Evolutionary conservation across 495 filamentous ascomycete genomes (phyloP), one percentile per base, ranked within the genome.

Genomic region (Aspergillus campestris): DNA sequence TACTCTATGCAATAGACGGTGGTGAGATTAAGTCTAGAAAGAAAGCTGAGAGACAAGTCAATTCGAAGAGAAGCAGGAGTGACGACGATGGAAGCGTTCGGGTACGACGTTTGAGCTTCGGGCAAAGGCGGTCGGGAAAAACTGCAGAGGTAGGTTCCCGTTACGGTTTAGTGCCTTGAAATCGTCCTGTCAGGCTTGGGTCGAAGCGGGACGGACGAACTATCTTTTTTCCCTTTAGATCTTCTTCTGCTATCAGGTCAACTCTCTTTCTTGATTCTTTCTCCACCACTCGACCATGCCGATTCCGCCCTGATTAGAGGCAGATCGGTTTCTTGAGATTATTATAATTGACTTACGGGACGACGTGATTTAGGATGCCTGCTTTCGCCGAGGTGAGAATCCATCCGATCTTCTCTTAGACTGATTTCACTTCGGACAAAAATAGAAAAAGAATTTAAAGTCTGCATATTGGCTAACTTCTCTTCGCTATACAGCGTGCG

Each of bases 101-200:
- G 59, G 52, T 58, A 55, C 61, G 58, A 38, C 47, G 46, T 50
- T 55, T 49, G 59, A 55, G 60, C 56, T 55, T 56, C 45, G 56
- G 51, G 49, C 57, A 61, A 70, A 69, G 64, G 66, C 67, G 66
- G 64, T 72, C 66, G 66, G 67, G 51, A 63, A 55, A 57, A 62
- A 24, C 18, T 24, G 18, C 18, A 24, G 18, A 24, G 18, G 59
- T 64, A 65, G 59, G 57, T 54, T 58, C 40, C 50, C 45, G 47
- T 33, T 42, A 2, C 12, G 44, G 42, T 44, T 52, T 44, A 24
- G 18, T 4, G 2, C 18, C 18, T 24, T 24, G 2, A 1, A 24
- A 24, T 4, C 18, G 18, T 24, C 18, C 18, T 24, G 18, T 24
- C 18, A 24, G 18, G 18, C 18, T 24, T 24, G 18, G 18, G 18